Evolutionary conservation across 495 filamentous ascomycete species (phyloP).

Genomic region (Hyaloscypha bicolor): DNA sequence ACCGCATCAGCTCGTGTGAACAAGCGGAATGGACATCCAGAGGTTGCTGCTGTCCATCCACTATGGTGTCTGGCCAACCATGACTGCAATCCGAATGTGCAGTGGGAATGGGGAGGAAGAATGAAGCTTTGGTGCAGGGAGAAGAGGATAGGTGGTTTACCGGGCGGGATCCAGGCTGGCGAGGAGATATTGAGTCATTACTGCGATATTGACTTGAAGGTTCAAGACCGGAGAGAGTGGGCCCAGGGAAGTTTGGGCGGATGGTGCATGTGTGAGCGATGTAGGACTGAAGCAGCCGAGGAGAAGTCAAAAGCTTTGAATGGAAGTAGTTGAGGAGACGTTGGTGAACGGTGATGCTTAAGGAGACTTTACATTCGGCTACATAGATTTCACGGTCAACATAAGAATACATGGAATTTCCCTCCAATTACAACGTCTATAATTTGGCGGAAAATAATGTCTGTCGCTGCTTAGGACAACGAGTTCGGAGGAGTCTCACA

Average conservation of each 20-base stretch:
- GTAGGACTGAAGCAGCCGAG: slow-evolving; percentile 51
- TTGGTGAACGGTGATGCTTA: background rate
- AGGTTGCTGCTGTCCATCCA: slow-evolving; percentile 69
- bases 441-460: no score
- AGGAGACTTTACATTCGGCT: background rate
- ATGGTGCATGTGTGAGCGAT: slow-evolving; percentile 79
- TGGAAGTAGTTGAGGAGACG: background rate
- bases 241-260: slow-evolving; percentile 83
- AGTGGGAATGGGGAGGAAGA: slow-evolving; percentile 89
- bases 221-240: slow-evolving; percentile 85
- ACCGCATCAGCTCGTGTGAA: slow-evolving; percentile 84
- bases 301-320: slow-evolving; percentile 9
- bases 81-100: slow-evolving; percentile 89
- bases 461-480: no score
- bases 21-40: slow-evolving; percentile 68
- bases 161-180: slow-evolving; percentile 66
- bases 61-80: slow-evolving; percentile 79
- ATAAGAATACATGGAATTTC: background rate
- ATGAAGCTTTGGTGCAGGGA: slow-evolving; percentile 66
- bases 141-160: slow-evolving; percentile 39
- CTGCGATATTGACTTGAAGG: slow-evolving; percentile 80
- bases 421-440: background rate
- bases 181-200: slow-evolving; percentile 93
- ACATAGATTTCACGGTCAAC: background rate
- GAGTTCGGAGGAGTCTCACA: no score